A percentile compares a stretch with the other conserved stretches of the same genome.
These are phyloP conservation scores for Citrullus amarus DNA, from an alignment of 306 rosid species.

Conservation along the genomic window DNA sequence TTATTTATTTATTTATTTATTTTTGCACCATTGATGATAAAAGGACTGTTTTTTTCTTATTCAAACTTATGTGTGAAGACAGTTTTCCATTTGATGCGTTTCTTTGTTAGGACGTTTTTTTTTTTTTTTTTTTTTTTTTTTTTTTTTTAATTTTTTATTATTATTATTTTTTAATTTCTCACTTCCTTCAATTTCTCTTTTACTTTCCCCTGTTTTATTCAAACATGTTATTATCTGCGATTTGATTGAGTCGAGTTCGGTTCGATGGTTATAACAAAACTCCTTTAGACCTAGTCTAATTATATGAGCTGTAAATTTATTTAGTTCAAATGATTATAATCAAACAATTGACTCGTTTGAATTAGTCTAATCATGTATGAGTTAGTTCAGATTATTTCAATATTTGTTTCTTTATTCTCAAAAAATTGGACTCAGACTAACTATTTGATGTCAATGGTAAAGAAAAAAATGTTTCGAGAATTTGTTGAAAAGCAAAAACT, in stretches of 20 bases:
- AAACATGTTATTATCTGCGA: background rate
- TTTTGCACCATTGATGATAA: background rate
- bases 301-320: background rate
- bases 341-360: no score
- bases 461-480: no score
- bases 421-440: no score
- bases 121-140: background rate
- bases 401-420: no score
- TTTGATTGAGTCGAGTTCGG: background rate
- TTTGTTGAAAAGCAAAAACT: no score
- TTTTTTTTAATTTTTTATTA: background rate
- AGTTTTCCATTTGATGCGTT: background rate
- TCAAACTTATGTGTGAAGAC: background rate
- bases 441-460: no score
- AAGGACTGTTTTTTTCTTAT: background rate
- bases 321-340: background rate
- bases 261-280: background rate
- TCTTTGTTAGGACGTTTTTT: background rate
- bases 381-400: no score
- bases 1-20: background rate
- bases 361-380: background rate
- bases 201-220: no score
- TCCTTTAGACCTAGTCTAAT: background rate
- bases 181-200: no score
- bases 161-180: no score